These are phyloP conservation scores for Hyaloscypha bicolor DNA, from an alignment of 495 filamentous ascomycete genomes.

Conservation along the genomic window DNA sequence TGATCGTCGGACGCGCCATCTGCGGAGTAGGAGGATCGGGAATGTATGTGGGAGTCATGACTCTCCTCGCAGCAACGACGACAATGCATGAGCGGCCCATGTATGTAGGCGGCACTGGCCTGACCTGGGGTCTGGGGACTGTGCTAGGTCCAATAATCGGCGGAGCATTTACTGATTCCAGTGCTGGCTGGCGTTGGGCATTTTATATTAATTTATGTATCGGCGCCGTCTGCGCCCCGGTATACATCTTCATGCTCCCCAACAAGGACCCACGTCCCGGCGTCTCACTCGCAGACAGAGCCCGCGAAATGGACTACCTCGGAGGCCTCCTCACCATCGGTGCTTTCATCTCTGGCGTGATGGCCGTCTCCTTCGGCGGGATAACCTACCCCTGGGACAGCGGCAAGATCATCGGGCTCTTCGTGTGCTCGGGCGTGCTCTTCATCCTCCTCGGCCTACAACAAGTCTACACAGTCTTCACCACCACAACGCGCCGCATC, in stretches of 20 bases:
- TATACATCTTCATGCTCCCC: conserved; percentile 60
- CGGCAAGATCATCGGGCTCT: conserved; percentile 54
- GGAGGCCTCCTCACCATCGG: conserved; percentile 47
- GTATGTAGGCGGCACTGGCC: conserved; percentile 48
- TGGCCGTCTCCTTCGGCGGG: conserved; percentile 61
- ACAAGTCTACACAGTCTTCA: conserved; percentile 54
- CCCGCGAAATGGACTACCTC: conserved; percentile 47
- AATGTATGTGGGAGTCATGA: conserved; percentile 55
- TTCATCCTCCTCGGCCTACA: conserved; percentile 51
- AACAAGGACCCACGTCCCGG: conserved; percentile 45
- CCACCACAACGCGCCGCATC: conserved; percentile 47
- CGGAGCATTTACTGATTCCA: conserved; percentile 58
- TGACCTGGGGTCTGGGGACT: conserved; percentile 54
- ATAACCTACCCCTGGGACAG: conserved; percentile 53
- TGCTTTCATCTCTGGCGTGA: conserved; percentile 44
- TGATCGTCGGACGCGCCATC: conserved; percentile 56
- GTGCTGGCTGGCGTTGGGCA: conserved; percentile 63
- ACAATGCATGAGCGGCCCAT: conserved; percentile 45
- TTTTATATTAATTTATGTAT: conserved; percentile 75
- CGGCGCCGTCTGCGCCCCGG: conserved; percentile 53
- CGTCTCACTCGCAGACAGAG: conserved; percentile 37
- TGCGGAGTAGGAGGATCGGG: conserved; percentile 48
- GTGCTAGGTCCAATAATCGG: conserved; percentile 64
- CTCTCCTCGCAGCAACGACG: conserved; percentile 45
- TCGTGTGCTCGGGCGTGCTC: conserved; percentile 54